A percentile compares a stretch with the other conserved stretches of the same genome.
Evolutionary conservation across 2,329 filamentous ascomycete genomes (phyloP).

Genomic region (Periconia sp.): DNA sequence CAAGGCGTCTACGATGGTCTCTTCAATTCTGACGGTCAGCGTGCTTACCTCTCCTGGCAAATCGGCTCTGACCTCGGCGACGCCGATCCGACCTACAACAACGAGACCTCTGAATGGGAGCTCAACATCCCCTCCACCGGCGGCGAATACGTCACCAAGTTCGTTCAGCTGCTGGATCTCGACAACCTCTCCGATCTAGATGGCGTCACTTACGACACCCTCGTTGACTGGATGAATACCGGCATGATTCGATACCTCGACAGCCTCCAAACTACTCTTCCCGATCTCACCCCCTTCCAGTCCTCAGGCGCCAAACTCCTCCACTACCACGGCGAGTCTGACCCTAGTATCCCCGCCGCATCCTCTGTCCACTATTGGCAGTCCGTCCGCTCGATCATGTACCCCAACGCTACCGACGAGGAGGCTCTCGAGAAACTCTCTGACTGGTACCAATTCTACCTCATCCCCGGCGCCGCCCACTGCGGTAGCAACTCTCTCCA

Average conservation of each 20-base stretch:
- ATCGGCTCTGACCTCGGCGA: conserved; percentile 40
- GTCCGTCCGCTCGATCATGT: conserved; percentile 60
- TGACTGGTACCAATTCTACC: conserved; percentile 63
- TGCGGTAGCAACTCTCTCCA: conserved; percentile 43
- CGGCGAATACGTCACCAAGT: conserved; percentile 53
- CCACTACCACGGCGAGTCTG: conserved; percentile 65
- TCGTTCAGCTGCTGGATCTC: conserved; percentile 46
- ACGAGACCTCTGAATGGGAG: conserved; percentile 37
- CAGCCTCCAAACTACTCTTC: conserved; percentile 60
- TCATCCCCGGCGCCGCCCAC: conserved; percentile 61
- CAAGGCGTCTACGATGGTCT: conserved; percentile 44
- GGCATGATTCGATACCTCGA: conserved; percentile 58
- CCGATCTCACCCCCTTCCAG: conserved; percentile 60
- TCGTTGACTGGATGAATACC: conserved; percentile 60
- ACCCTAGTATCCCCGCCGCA: conserved; percentile 59
- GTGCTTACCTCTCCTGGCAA: conserved; percentile 51
- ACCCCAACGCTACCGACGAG: conserved; percentile 47
- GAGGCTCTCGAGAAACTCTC: conserved; percentile 51
- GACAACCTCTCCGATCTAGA: conserved; percentile 23
- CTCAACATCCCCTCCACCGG: conserved; percentile 40
- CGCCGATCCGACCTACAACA: conserved; percentile 44
- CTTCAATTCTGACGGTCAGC: conserved; percentile 46
- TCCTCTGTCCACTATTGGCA: conserved; percentile 64
- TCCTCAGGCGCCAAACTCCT: conserved; percentile 61
- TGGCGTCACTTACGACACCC: conserved; percentile 62